A percentile compares a stretch with the other conserved stretches of the same genome.
Conservation (phyloP, 208 protist species). For the Leishmania tropica region DNA sequence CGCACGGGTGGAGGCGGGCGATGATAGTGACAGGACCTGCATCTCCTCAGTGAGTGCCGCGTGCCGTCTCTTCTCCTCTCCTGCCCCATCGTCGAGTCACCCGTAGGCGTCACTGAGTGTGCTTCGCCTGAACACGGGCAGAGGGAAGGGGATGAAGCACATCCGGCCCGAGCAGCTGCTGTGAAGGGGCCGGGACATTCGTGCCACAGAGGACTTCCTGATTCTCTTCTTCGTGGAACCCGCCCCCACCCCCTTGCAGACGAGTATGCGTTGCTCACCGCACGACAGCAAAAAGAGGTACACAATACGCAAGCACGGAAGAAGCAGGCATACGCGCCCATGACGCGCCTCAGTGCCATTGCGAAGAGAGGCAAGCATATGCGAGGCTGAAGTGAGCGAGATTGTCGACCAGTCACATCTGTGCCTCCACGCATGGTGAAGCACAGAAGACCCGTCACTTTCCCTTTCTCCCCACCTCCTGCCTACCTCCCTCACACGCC, state of each 20-base stretch:
- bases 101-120: not conserved
- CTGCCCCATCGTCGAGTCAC: not conserved
- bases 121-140: not conserved
- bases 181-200: not conserved
- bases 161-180: not conserved
- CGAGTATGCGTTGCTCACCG: not conserved
- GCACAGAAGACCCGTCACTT: not conserved
- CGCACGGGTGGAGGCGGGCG: not conserved
- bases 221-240: not conserved
- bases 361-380: not conserved
- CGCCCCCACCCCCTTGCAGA: not conserved
- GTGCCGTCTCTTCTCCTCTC: slow-evolving; percentile 21
- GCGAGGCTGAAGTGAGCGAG: not conserved
- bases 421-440: not conserved
- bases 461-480: not conserved
- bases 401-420: not conserved
- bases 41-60: not conserved
- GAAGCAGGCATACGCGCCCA: not conserved
- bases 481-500: not conserved
- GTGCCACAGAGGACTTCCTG: not conserved
- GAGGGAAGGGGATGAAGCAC: not conserved
- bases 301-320: not conserved
- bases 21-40: not conserved
- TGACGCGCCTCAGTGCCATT: not conserved
- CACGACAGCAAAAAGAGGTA: not conserved